A percentile compares a stretch with the other conserved stretches of the same genome.
Evolutionary conservation across 2,329 filamentous ascomycete genomes (phyloP).

Genomic region (Amauroascus verrucosus): DNA sequence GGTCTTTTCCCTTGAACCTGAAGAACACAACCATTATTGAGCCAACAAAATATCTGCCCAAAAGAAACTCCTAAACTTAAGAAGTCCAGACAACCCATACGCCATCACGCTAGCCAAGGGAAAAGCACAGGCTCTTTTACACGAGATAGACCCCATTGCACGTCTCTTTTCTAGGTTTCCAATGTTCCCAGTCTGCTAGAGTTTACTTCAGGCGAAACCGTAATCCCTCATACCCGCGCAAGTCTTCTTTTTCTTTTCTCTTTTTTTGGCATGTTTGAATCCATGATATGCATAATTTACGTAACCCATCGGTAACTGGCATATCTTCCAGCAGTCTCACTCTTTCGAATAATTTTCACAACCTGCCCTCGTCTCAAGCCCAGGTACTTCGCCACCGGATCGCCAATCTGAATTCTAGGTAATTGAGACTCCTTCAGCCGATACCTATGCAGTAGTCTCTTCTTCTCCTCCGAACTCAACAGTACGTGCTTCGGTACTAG

Average conservation of each 20-base stretch:
- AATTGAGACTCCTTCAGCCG: constrained; percentile 95
- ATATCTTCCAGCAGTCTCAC: constrained; percentile 91
- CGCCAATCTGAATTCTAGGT: constrained; percentile 79
- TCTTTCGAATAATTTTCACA: constrained; percentile 94
- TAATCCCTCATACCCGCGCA: background rate
- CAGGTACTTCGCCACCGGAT: constrained; percentile 86
- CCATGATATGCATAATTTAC: constrained; percentile 19
- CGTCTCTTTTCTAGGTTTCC: background rate
- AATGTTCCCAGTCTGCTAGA: background rate
- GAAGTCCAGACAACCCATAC: background rate
- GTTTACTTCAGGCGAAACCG: background rate
- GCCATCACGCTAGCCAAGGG: constrained; percentile 4
- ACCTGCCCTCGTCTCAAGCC: constrained; percentile 86
- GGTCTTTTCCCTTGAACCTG: background rate
- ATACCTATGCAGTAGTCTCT: constrained; percentile 74
- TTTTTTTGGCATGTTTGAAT: background rate
- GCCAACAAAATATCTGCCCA: background rate
- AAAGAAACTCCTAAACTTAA: background rate
- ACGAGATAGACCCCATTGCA: background rate
- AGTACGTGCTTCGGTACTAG: constrained; percentile 89
- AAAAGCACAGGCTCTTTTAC: background rate
- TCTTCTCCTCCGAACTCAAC: constrained; percentile 82
- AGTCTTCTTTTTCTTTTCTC: background rate
- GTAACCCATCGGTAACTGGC: constrained; percentile 76
- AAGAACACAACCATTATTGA: background rate